These are phyloP conservation scores for Mycosphaerelloides madeirae DNA, from an alignment of 2,329 filamentous ascomycete genomes.

Conservation along the genomic window DNA sequence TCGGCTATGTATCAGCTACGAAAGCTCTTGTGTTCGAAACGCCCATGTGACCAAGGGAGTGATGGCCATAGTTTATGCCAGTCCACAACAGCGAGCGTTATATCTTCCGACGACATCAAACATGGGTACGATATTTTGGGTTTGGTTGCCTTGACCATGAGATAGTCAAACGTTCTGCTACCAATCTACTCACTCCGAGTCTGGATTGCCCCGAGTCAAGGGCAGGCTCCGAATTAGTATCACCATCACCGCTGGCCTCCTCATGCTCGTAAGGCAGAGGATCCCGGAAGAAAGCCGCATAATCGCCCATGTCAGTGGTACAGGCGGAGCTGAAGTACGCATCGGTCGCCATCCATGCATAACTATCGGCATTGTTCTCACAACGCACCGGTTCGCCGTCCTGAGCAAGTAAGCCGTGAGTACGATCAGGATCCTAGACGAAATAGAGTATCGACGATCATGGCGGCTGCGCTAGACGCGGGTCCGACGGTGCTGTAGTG, in stretches of 20 bases:
- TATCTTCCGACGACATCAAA: too few species aligned
- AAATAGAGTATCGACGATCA: constrained; percentile 6
- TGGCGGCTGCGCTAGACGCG: constrained; percentile 7
- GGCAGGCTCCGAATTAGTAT: too few species aligned
- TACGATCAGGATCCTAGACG: constrained; percentile 1
- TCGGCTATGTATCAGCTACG: too few species aligned
- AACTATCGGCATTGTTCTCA: constrained; percentile 18
- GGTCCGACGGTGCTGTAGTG: constrained; percentile 18
- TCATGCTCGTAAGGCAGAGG: constrained; percentile 1
- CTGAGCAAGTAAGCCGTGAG: constrained; percentile 17
- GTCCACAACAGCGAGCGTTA: too few species aligned
- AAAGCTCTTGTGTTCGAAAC: too few species aligned
- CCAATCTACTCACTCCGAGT: too few species aligned
- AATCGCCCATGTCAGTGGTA: not conserved
- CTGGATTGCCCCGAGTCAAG: too few species aligned
- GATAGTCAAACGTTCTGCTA: too few species aligned
- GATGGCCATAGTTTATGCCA: too few species aligned
- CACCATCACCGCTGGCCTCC: constrained; percentile 1
- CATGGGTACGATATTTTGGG: too few species aligned
- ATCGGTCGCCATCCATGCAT: constrained; percentile 17
- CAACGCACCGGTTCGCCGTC: constrained; percentile 5
- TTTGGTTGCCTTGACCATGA: too few species aligned
- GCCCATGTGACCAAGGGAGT: too few species aligned
- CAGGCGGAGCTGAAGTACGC: constrained; percentile 2
- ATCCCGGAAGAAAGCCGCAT: not conserved